Base-by-base conservation (phyloP, 805 yeast genomes). In the Candida boleticola region DNA sequence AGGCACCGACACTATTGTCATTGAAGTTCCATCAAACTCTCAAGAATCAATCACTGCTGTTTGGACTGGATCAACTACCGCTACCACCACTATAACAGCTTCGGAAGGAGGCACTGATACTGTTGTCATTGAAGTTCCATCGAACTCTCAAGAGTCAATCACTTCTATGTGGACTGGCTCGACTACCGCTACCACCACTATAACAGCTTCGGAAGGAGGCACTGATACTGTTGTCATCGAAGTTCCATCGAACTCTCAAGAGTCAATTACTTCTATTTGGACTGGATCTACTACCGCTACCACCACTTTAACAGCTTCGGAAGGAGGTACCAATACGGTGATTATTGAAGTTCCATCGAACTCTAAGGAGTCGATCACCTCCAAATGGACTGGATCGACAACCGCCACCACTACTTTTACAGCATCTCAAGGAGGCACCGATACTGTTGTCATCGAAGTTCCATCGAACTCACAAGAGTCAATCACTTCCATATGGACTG, bases 311-410 rank as follows among this genome's bases (percentile, higher is more conserved):
- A 31, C 35, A 16, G 21, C 9, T 11, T 9, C 35, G 7, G 32
- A 3, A 13, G 46, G 48, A 14, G 40, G 14, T 0, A 43, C 44
- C 4, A 42, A 25, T 5, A 39, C 48, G 7, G 47, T 43, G 7
- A 29, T 48, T 5, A 37, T 50, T 5, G 48, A 47, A 1, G 49
- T 50, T 9, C 55, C 55, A n/a, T 7, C 31, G 31, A 29, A 29
- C 14, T n/a, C 7, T 5, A n/a, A 29, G 14, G 14, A n/a, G 5
- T 13, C 52, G 0, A 32, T 29, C 5, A 41, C 54, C 9, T 41
- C 29, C 4, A 35, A 27, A 13, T 47, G 49, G 49, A 40, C 49
- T 10, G 51, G 51, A 16, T 18, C 40, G 13, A 30, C 17, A 16
- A 34, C 43, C 4, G 18, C 36, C 10, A 45, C 49, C 3, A 23